Conservation (phyloP, 208 protist species). For the Porcisia deanei region DNA sequence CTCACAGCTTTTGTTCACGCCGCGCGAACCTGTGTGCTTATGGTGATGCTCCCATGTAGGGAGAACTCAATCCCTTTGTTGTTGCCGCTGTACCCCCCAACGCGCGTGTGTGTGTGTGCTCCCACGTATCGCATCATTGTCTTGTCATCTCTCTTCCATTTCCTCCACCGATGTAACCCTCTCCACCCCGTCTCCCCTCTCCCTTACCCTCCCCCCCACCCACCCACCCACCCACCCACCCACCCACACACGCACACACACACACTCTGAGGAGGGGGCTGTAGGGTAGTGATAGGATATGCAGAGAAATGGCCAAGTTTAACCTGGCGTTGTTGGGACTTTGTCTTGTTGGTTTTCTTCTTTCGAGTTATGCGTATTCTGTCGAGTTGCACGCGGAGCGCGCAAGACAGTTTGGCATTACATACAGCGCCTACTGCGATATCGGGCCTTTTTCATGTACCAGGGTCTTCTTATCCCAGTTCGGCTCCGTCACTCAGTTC, state of each 20-base stretch:
- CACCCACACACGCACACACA: background rate
- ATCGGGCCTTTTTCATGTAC: conserved; percentile 78
- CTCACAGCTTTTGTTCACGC: background rate
- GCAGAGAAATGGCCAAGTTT: conserved; percentile 3
- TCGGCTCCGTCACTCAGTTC: conserved; percentile 48
- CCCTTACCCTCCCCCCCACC: background rate
- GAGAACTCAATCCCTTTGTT: background rate
- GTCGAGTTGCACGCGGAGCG: conserved; percentile 54
- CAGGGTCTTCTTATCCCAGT: conserved; percentile 72
- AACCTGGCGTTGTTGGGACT: conserved; percentile 35
- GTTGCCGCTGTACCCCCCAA: background rate
- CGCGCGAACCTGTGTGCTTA: background rate
- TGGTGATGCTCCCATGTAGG: background rate
- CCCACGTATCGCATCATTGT: background rate
- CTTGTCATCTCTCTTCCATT: background rate
- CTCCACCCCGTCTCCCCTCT: background rate
- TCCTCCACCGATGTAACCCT: no score
- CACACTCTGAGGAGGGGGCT: background rate
- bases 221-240: background rate
- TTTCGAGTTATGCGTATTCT: conserved; percentile 70
- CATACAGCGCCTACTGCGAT: conserved; percentile 68
- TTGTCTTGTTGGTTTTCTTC: conserved; percentile 46
- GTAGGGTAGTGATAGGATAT: background rate
- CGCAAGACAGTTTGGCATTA: conserved; percentile 38
- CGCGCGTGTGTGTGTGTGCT: background rate